These are phyloP conservation scores for Eucalyptus cloeziana DNA, from an alignment of 345 rosid species.

Conservation along the genomic window DNA sequence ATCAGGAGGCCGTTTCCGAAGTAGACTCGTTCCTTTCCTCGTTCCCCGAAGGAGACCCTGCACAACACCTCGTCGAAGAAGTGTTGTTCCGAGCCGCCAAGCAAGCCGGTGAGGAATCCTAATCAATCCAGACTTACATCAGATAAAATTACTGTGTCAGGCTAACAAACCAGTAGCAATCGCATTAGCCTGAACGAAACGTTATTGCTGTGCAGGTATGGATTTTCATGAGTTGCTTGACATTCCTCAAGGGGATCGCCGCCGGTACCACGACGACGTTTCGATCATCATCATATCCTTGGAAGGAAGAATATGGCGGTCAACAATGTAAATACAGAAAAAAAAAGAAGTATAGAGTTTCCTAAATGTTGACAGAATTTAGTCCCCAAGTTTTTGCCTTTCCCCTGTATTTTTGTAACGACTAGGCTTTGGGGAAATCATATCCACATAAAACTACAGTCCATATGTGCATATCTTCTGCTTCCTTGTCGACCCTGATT, in stretches of 20 bases:
- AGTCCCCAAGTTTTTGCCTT: neutral
- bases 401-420: neutral
- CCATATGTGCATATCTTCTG: neutral
- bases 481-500: neutral
- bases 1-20: constrained; percentile 67
- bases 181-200: neutral
- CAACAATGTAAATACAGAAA: constrained; percentile 38
- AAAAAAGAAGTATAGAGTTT: neutral
- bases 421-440: neutral
- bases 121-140: neutral
- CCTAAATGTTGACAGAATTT: neutral
- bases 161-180: neutral
- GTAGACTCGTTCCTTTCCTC: constrained; percentile 64
- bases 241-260: constrained; percentile 86
- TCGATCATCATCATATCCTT: constrained; percentile 78
- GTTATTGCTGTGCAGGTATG: constrained; percentile 34
- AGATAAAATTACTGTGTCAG: neutral
- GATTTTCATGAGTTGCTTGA: constrained; percentile 81
- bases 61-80: constrained; percentile 81
- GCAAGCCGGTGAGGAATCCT: constrained; percentile 52
- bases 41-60: constrained; percentile 93
- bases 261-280: constrained; percentile 89
- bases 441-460: neutral
- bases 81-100: constrained; percentile 83
- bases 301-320: constrained; percentile 93